phyloP scores from a whole-genome alignment of 106 monocot species.

The Iris macrosiphon region DNA sequence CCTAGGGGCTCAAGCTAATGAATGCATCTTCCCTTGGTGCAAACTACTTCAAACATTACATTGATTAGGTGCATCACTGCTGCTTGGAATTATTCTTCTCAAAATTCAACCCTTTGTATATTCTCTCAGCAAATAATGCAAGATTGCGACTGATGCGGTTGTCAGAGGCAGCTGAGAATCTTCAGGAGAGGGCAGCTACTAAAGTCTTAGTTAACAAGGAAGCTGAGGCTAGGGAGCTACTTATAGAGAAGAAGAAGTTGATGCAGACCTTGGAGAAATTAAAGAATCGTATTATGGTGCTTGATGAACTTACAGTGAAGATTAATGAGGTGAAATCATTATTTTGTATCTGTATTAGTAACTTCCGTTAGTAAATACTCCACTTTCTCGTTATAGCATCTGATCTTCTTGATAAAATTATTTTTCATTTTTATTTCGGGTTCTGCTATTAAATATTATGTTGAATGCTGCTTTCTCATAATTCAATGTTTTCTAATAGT shows the following conservation, averaged over 20 bases:
- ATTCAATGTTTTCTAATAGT: no score
- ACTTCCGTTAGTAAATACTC: no score
- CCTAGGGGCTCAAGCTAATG: neutral
- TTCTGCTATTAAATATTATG: no score
- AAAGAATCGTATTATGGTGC: slow-evolving; percentile 51
- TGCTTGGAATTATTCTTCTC: neutral
- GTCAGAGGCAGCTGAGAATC: slow-evolving; percentile 71
- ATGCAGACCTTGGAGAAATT: slow-evolving; percentile 61
- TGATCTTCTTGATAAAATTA: no score
- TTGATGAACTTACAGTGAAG: slow-evolving; percentile 65
- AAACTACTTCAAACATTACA: neutral
- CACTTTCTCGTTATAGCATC: no score
- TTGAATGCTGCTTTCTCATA: no score
- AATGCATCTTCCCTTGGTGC: neutral
- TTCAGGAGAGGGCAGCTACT: slow-evolving; percentile 48
- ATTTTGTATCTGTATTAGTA: neutral
- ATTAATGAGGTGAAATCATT: slow-evolving; percentile 48
- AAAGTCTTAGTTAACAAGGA: slow-evolving; percentile 47
- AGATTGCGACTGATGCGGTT: slow-evolving; percentile 64
- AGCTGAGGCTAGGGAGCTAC: slow-evolving; percentile 56
- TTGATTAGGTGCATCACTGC: neutral
- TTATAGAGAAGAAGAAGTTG: slow-evolving; percentile 63
- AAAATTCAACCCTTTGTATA: neutral
- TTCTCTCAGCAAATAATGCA: slow-evolving; percentile 53
- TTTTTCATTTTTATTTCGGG: no score